Base-by-base conservation (phyloP, 768 basidiomycete species). In the Suillus brevipes region DNA sequence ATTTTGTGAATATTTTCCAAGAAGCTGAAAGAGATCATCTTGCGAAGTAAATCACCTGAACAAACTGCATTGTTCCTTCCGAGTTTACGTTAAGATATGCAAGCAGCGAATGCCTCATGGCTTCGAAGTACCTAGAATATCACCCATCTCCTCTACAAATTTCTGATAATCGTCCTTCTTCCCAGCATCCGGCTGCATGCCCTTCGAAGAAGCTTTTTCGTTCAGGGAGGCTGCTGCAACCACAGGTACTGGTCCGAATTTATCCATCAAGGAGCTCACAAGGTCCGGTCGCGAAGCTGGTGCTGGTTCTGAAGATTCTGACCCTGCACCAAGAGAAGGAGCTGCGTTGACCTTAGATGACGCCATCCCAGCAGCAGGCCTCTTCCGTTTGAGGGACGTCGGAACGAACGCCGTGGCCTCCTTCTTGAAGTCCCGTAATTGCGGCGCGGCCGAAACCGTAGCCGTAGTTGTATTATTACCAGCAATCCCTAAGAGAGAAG, bases 401-500 rank as follows among this genome's bases (percentile, higher is more conserved):
- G 97, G 97, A 5, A 98, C 87, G 71, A 99, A 99, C 0, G 92
- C 87, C 1, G 94, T 97, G 10, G 92, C 91, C 75, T 99, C 97
- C 77, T 94, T 95, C 80, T 95, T 94, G 66, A 99, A 82, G 77
- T 99, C 94, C 16, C 97, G 91, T 60, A 99, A 77, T 73, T 94
- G 84, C 5, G 97, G 94, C 53, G 82, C 94, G 3, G 95, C 95
- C 25, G 86, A 89, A 60, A 98, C 88, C 2, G 86, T 91, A 2
- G 92, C 94, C 8, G 85, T 78, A 2, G 80, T 81, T 18, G 82
- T 66, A 52, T 77, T 78, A 10, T 77, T 79, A 12, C 81, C 76
- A 10, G 77, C 65, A 3, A 68, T 58, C 18, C 76, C 67, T 14
- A 71, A 73, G 16, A 77, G 67, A 31, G 70, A 73, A 28, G 79